phyloP scores from a whole-genome alignment of 352 stramenopile genomes.

The Phytophthora capsici region DNA sequence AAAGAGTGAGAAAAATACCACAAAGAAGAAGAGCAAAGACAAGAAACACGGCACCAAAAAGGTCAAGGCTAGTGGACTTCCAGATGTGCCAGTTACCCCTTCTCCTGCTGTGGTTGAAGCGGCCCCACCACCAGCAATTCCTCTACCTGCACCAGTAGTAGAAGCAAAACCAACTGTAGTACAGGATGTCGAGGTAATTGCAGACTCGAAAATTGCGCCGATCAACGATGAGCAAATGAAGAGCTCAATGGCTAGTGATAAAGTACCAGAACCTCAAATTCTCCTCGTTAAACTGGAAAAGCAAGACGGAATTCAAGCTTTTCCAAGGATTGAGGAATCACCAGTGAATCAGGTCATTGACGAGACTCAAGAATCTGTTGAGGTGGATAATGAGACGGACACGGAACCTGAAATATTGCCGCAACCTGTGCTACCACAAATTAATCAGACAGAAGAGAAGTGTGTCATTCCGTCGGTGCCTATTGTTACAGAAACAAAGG shows the following conservation, averaged over 20 bases:
- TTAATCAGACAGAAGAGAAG: not conserved
- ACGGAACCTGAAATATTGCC: not conserved
- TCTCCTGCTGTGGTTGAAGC: conserved; percentile 3
- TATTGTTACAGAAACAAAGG: too few relatives aligned
- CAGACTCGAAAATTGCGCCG: not conserved
- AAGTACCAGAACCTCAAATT: not conserved
- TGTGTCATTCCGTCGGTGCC: not conserved
- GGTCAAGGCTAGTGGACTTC: conserved; percentile 10
- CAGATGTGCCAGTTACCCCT: conserved; percentile 6
- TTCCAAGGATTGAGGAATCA: not conserved
- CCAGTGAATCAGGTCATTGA: not conserved
- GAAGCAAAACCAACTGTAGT: not conserved
- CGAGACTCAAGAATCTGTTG: not conserved
- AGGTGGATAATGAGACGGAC: not conserved
- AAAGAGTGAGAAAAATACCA: conserved; percentile 29
- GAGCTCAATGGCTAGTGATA: not conserved
- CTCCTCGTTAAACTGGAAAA: not conserved
- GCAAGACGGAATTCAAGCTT: not conserved
- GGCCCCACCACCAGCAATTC: not conserved
- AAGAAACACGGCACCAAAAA: conserved; percentile 39
- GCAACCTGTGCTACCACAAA: not conserved
- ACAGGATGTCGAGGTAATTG: not conserved
- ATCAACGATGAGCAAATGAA: not conserved
- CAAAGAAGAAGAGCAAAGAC: conserved; percentile 35
- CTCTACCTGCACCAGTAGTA: conserved; percentile 1